A percentile compares a stretch with the other conserved stretches of the same genome.
phyloP scores from a whole-genome alignment of 202 grass and related monocot genomes.

The Eragrostis tef region DNA sequence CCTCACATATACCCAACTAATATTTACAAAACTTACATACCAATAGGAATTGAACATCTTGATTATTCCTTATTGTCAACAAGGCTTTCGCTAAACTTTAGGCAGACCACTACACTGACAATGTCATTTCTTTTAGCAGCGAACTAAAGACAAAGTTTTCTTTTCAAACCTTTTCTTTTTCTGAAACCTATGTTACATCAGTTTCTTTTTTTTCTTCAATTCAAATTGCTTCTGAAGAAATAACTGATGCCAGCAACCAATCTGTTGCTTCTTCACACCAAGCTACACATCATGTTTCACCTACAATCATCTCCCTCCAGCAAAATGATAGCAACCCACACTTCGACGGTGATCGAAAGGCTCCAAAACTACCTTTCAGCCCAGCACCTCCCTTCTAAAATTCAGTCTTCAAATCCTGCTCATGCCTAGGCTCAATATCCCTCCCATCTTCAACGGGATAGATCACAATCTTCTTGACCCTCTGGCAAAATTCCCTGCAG shows the following conservation, averaged over 20 bases:
- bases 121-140: constrained; percentile 33
- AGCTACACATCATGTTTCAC: constrained; percentile 40
- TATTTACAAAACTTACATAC: constrained; percentile 57
- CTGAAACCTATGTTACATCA: constrained; percentile 57
- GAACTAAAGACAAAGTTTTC: constrained; percentile 34
- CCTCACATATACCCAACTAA: constrained; percentile 39
- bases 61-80: constrained; percentile 29
- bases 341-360: constrained; percentile 41
- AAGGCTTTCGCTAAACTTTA: constrained; percentile 33
- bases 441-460: constrained; percentile 50
- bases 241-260: constrained; percentile 47
- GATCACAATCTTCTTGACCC: constrained; percentile 71
- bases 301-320: not conserved
- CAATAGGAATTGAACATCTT: constrained; percentile 31
- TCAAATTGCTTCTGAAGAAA: constrained; percentile 49
- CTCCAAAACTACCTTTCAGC: constrained; percentile 49
- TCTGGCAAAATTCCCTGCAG: constrained; percentile 66
- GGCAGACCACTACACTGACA: constrained; percentile 34
- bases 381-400: constrained; percentile 33
- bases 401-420: constrained; percentile 32
- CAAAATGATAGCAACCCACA: constrained; percentile 13
- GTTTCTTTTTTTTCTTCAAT: constrained; percentile 39
- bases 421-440: constrained; percentile 34
- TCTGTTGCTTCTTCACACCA: constrained; percentile 41
- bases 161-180: constrained; percentile 29